Conservation (phyloP, 257 asterid genomes). For the Cruciata laevipes region DNA sequence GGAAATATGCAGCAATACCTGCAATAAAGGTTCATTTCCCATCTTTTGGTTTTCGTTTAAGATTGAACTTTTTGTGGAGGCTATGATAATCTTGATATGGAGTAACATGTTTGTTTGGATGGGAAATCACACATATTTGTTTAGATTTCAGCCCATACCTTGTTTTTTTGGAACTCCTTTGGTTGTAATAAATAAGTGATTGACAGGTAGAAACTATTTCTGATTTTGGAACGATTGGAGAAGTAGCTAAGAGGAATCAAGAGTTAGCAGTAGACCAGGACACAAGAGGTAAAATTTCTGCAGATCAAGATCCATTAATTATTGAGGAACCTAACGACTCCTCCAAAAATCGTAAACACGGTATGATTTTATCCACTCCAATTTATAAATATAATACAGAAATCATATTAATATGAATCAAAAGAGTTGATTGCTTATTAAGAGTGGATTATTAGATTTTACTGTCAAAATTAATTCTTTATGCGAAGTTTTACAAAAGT, state of each 20-base stretch:
- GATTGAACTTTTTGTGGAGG: not conserved
- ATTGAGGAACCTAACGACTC: constrained; percentile 18
- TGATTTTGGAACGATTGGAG: constrained; percentile 35
- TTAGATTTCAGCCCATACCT: too few relatives aligned
- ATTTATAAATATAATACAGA: too few relatives aligned
- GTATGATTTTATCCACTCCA: constrained; percentile 5
- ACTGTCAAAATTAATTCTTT: too few relatives aligned
- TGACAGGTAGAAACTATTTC: constrained; percentile 63
- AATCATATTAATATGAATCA: too few relatives aligned
- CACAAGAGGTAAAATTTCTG: constrained; percentile 14
- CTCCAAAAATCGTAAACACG: constrained; percentile 15
- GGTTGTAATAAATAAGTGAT: constrained; percentile 11
- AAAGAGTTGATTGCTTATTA: too few relatives aligned
- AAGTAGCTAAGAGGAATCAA: constrained; percentile 29
- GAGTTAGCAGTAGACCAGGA: constrained; percentile 17
- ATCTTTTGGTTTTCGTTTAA: not conserved
- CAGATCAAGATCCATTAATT: constrained; percentile 21
- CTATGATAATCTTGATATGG: constrained; percentile 6
- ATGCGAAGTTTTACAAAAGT: too few relatives aligned
- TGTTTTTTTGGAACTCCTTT: not conserved
- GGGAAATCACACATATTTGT: too few relatives aligned
- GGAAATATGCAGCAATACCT: constrained; percentile 59
- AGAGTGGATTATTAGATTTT: too few relatives aligned
- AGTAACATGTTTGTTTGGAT: not conserved
- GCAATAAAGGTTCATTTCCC: constrained; percentile 60